phyloP scores from a whole-genome alignment of 768 basidiomycete species.

The Omphalotus guepiniiformis region DNA sequence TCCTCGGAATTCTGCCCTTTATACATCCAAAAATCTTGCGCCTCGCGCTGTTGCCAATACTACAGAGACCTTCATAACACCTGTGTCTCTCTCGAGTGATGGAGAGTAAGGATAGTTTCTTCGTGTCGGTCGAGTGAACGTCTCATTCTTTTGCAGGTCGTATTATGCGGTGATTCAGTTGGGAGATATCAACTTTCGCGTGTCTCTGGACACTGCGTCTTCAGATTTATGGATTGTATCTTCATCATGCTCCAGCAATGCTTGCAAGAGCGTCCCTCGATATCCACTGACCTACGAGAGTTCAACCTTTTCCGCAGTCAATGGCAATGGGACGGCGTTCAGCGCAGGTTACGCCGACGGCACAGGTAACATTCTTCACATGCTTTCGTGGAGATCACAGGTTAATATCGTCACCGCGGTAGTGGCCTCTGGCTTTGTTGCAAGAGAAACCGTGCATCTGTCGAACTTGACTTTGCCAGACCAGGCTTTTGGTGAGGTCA shows the following conservation, averaged over 20 bases:
- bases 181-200: slow-evolving; percentile 63
- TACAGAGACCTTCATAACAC: slow-evolving; percentile 25
- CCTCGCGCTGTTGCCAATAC: slow-evolving; percentile 2
- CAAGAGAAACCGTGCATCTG: slow-evolving; percentile 55
- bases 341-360: slow-evolving; percentile 60
- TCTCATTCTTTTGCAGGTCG: slow-evolving; percentile 40
- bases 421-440: slow-evolving; percentile 72
- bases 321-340: slow-evolving; percentile 59
- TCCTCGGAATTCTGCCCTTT: too few relatives aligned
- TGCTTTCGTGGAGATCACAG: background rate
- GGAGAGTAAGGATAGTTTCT: slow-evolving; percentile 32
- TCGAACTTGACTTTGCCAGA: slow-evolving; percentile 55
- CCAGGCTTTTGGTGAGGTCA: slow-evolving; percentile 63
- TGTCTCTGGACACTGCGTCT: slow-evolving; percentile 72
- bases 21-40: background rate
- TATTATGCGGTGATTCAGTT: slow-evolving; percentile 60
- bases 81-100: slow-evolving; percentile 43
- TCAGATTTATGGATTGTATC: slow-evolving; percentile 70
- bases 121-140: background rate
- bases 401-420: background rate
- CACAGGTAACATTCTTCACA: slow-evolving; percentile 47
- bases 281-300: slow-evolving; percentile 69
- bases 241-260: slow-evolving; percentile 50
- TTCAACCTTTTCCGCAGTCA: slow-evolving; percentile 58
- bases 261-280: slow-evolving; percentile 56